Evolutionary conservation across 805 yeast species (phyloP).

Genomic region (Naumovozyma baii): DNA sequence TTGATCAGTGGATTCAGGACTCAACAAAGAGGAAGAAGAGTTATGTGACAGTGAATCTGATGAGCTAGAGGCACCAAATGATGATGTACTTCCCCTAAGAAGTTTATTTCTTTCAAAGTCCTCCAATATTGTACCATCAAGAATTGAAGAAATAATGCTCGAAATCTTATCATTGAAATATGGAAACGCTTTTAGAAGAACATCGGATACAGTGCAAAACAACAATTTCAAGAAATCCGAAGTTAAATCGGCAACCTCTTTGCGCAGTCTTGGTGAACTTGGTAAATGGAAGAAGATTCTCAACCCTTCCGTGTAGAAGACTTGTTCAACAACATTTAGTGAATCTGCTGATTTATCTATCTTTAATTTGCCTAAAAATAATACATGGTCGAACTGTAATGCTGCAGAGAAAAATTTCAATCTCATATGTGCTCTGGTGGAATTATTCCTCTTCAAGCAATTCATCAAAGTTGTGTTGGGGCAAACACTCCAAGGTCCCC

Average conservation of each 20-base stretch:
- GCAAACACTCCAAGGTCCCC: constrained; percentile 1
- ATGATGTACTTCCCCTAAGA: constrained; percentile 6
- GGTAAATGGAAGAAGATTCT: constrained; percentile 28
- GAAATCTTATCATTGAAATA: constrained; percentile 20
- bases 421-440: constrained; percentile 15
- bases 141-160: constrained; percentile 18
- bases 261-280: constrained; percentile 17
- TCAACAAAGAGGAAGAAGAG: constrained; percentile 1
- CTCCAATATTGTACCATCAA: constrained; percentile 19
- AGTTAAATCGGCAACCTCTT: constrained; percentile 20
- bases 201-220: constrained; percentile 22
- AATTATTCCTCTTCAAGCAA: constrained; percentile 12
- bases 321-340: constrained; percentile 18
- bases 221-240: constrained; percentile 28
- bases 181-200: constrained; percentile 16
- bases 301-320: constrained; percentile 32
- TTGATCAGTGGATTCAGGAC: background rate
- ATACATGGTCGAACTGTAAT: constrained; percentile 25
- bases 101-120: constrained; percentile 12
- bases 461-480: constrained; percentile 1
- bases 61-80: constrained; percentile 6
- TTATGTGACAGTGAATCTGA: constrained; percentile 9
- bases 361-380: constrained; percentile 22
- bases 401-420: constrained; percentile 27
- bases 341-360: constrained; percentile 9